A percentile compares a stretch with the other conserved stretches of the same genome.
phyloP scores from a whole-genome alignment of 177 flowering plant species.

The Telopea speciosissima region DNA sequence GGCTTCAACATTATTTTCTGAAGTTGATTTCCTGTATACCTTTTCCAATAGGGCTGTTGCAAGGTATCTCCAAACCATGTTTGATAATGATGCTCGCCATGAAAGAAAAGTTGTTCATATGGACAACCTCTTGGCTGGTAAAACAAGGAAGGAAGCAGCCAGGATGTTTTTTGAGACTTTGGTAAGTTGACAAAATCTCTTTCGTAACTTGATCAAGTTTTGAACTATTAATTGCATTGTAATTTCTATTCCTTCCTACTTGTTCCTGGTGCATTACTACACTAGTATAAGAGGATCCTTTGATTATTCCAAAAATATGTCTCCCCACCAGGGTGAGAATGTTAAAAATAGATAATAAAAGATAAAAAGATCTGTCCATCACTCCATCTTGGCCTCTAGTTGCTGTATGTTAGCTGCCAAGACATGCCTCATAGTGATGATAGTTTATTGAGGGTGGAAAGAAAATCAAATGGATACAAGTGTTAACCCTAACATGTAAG shows the following conservation, averaged over 20 bases:
- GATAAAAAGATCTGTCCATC: neutral
- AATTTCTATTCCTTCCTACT: no score
- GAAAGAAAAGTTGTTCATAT: slow-evolving; percentile 45
- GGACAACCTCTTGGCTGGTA: slow-evolving; percentile 65
- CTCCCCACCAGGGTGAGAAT: neutral
- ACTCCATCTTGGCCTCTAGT: neutral
- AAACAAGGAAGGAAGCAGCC: slow-evolving; percentile 94
- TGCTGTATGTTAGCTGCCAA: neutral
- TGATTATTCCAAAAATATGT: neutral
- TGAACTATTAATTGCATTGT: neutral
- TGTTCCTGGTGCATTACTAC: neutral
- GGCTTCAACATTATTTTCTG: neutral
- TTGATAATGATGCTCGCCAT: slow-evolving; percentile 57
- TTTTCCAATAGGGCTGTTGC: slow-evolving; percentile 59
- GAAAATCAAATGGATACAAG: neutral
- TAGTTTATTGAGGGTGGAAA: neutral
- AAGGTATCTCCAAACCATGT: slow-evolving; percentile 69
- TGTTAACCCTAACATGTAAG: neutral
- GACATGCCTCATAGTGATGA: neutral
- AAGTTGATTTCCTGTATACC: neutral
- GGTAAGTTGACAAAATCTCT: slow-evolving; percentile 36
- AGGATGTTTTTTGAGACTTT: slow-evolving; percentile 96
- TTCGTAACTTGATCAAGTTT: neutral
- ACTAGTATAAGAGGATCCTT: neutral
- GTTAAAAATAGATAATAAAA: no score